Evolutionary conservation across 2,329 filamentous ascomycete species (phyloP).

Genomic region (Ceratocystis variospora): DNA sequence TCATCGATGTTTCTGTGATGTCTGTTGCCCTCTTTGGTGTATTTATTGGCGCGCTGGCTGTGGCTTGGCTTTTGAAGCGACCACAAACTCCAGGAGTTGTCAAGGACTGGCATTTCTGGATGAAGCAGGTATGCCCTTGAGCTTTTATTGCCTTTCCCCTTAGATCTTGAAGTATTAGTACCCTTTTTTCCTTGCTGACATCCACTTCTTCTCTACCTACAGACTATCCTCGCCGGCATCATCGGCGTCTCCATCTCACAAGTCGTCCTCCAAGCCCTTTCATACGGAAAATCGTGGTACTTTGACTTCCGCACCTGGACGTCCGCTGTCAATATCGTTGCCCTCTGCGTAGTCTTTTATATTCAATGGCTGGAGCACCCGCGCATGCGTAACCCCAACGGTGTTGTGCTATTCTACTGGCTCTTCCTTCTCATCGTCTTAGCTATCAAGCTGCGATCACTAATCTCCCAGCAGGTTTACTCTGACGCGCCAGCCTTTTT

Average conservation of each 20-base stretch:
- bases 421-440: conserved; percentile 67
- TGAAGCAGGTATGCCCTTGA: conserved; percentile 59
- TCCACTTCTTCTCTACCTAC: conserved; percentile 17
- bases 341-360: conserved; percentile 58
- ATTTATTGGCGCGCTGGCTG: conserved; percentile 58
- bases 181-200: not conserved
- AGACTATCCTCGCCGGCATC: conserved; percentile 51
- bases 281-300: conserved; percentile 55
- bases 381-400: conserved; percentile 71
- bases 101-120: conserved; percentile 87
- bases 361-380: conserved; percentile 81
- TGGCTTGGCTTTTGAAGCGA: conserved; percentile 66
- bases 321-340: conserved; percentile 55
- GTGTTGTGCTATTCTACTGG: conserved; percentile 86
- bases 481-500: conserved; percentile 58
- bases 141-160: not conserved
- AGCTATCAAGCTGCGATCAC: conserved; percentile 70
- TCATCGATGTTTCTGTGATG: conserved; percentile 81
- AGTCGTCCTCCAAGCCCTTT: conserved; percentile 60
- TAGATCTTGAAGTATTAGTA: not conserved
- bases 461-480: conserved; percentile 66
- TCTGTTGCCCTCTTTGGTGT: conserved; percentile 67
- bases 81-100: conserved; percentile 50
- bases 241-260: conserved; percentile 57
- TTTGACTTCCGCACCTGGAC: conserved; percentile 81